Percentiles rank a stretch among this genome's conserved stretches.
Conservation (phyloP, 352 stramenopile genomes). For the Globisporangium paddicum region DNA sequence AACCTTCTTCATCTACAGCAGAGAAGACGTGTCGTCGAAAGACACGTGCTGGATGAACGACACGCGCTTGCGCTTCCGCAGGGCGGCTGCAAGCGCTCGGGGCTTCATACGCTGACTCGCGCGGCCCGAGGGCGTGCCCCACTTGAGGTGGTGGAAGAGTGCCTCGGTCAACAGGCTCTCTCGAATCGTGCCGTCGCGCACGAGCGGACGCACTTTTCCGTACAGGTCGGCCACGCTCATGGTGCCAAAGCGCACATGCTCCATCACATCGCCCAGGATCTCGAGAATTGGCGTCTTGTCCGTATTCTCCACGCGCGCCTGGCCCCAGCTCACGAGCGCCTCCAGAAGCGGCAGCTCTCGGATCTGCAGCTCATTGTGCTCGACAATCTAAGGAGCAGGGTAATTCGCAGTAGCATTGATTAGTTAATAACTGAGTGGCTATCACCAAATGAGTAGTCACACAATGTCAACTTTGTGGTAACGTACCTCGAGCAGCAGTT, state of each 20-base stretch:
- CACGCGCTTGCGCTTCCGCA: slow-evolving; percentile 82
- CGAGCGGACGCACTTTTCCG: slow-evolving; percentile 76
- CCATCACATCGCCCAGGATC: slow-evolving; percentile 71
- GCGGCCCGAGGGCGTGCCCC: slow-evolving; percentile 59
- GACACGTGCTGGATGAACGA: slow-evolving; percentile 87
- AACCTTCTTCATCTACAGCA: background rate
- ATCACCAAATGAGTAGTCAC: background rate
- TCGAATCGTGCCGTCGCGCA: slow-evolving; percentile 56
- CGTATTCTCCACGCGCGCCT: slow-evolving; percentile 50
- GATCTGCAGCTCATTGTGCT: slow-evolving; percentile 82
- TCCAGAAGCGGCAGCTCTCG: slow-evolving; percentile 76
- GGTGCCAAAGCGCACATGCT: slow-evolving; percentile 79
- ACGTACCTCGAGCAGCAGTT: slow-evolving; percentile 67
- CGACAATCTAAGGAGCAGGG: slow-evolving; percentile 35
- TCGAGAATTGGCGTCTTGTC: slow-evolving; percentile 39
- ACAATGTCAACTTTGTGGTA: background rate
- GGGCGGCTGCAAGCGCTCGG: slow-evolving; percentile 47
- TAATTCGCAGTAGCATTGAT: no score
- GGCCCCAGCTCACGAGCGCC: slow-evolving; percentile 73
- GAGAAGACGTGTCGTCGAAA: slow-evolving; percentile 34
- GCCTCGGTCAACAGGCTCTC: slow-evolving; percentile 75
- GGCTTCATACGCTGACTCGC: slow-evolving; percentile 59
- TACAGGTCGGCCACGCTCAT: slow-evolving; percentile 87
- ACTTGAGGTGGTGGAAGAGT: slow-evolving; percentile 86
- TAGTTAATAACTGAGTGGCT: background rate